Conservation (phyloP, 2,329 filamentous ascomycete species). For the Chaetothyriales sp. region DNA sequence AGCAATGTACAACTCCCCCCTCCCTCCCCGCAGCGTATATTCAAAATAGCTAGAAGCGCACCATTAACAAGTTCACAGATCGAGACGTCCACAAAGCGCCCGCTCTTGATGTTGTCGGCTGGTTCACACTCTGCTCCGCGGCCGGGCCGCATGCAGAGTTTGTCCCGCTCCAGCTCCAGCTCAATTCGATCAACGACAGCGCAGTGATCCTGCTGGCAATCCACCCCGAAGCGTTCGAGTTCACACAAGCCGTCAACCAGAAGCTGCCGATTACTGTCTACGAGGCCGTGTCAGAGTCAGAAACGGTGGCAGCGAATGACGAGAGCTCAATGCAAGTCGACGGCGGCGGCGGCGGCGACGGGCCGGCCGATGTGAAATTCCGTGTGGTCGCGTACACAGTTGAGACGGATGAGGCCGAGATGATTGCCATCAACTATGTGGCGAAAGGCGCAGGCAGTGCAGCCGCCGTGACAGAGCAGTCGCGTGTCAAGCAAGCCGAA, state of each 20-base stretch:
- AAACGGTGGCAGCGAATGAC: constrained; percentile 27
- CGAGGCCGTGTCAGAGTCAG: constrained; percentile 66
- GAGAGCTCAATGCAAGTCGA: constrained; percentile 52
- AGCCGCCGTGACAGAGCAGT: constrained; percentile 28
- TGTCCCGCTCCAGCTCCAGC: constrained; percentile 62
- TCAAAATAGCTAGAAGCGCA: neutral
- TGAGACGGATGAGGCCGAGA: constrained; percentile 89
- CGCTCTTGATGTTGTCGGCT: constrained; percentile 73
- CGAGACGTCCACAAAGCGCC: constrained; percentile 76
- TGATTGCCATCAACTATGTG: constrained; percentile 93
- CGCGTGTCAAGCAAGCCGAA: constrained; percentile 23
- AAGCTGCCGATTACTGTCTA: constrained; percentile 84
- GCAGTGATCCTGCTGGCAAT: constrained; percentile 78
- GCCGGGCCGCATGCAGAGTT: constrained; percentile 53
- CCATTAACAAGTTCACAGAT: constrained; percentile 39
- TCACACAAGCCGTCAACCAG: constrained; percentile 46
- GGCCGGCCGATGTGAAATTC: constrained; percentile 51
- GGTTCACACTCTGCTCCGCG: constrained; percentile 66
- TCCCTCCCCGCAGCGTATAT: too few relatives aligned
- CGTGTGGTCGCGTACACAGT: constrained; percentile 71
- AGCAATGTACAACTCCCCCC: constrained; percentile 55
- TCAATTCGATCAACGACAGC: constrained; percentile 56
- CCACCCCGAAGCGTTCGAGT: constrained; percentile 47
- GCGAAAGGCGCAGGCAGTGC: constrained; percentile 73
- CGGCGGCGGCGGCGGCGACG: constrained; percentile 38